These are phyloP conservation scores for Eremothecium coryli DNA, from an alignment of 1,139 yeast genomes.

Conservation along the genomic window DNA sequence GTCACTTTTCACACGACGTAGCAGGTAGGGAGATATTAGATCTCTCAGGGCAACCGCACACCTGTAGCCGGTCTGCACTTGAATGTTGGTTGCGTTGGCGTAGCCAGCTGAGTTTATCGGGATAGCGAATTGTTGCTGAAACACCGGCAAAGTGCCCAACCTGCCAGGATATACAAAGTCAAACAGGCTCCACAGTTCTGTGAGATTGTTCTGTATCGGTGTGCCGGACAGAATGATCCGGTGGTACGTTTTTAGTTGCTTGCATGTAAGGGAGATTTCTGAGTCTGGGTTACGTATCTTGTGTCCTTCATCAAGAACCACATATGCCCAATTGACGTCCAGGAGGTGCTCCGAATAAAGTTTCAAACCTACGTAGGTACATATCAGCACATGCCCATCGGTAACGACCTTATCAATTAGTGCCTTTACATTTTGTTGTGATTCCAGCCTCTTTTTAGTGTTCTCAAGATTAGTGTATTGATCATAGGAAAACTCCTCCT, in stretches of 20 bases:
- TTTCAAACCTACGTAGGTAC: conserved; percentile 85
- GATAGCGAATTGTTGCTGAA: conserved; percentile 80
- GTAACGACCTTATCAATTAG: conserved; percentile 30
- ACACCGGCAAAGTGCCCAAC: conserved; percentile 87
- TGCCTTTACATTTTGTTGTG: conserved; percentile 22
- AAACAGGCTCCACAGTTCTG: conserved; percentile 88
- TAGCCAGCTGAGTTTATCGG: conserved; percentile 98
- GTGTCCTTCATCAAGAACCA: conserved; percentile 91
- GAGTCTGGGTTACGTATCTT: conserved; percentile 92
- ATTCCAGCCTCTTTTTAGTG: conserved; percentile 23
- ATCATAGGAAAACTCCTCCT: conserved; percentile 37
- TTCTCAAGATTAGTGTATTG: conserved; percentile 21
- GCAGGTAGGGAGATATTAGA: conserved; percentile 76
- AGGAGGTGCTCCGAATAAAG: conserved; percentile 63
- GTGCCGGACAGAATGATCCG: conserved; percentile 88
- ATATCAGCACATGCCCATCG: conserved; percentile 74
- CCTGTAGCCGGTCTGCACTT: conserved; percentile 92
- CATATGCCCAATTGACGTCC: conserved; percentile 81
- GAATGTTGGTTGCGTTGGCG: conserved; percentile 92
- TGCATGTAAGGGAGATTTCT: conserved; percentile 76
- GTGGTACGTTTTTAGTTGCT: conserved; percentile 71
- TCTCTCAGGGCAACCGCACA: conserved; percentile 90
- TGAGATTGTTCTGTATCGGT: conserved; percentile 86
- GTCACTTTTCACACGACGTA: conserved; percentile 81
- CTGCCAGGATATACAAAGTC: conserved; percentile 94